These are phyloP conservation scores for Scutellaria baicalensis DNA, from an alignment of 257 asterid genomes.

Conservation along the genomic window DNA sequence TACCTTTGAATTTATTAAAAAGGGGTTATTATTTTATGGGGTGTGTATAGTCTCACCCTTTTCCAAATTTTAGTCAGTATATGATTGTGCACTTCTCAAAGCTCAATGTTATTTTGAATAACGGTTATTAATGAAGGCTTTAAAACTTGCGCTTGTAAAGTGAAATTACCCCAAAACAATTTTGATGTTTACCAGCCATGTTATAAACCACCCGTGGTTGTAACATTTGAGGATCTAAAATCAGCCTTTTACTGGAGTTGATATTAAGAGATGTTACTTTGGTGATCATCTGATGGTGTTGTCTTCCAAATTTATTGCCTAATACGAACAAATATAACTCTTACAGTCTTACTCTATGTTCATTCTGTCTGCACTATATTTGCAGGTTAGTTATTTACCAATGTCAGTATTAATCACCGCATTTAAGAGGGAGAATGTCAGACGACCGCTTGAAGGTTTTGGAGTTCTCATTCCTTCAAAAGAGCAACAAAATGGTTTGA, in stretches of 20 bases:
- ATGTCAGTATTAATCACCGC: conserved; percentile 74
- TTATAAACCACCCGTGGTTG: background rate
- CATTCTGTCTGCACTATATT: conserved; percentile 1
- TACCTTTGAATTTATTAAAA: no score
- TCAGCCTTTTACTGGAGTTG: conserved; percentile 1
- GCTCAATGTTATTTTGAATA: background rate
- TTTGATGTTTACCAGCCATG: background rate
- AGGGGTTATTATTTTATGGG: no score
- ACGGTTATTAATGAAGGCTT: background rate
- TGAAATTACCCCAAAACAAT: background rate
- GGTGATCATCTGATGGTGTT: background rate
- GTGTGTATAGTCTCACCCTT: no score
- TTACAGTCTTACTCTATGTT: conserved; percentile 11
- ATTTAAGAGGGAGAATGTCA: conserved; percentile 65
- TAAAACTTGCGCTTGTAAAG: conserved; percentile 3
- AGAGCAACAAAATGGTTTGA: conserved; percentile 80
- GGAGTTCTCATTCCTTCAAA: conserved; percentile 89
- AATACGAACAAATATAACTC: background rate
- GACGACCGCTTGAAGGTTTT: conserved; percentile 89
- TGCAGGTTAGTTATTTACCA: conserved; percentile 74
- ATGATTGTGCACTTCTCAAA: background rate
- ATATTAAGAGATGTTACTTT: background rate
- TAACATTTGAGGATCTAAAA: background rate
- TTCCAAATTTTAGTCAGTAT: background rate
- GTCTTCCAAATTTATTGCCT: background rate